A percentile compares a stretch with the other conserved stretches of the same genome.
phyloP scores from a whole-genome alignment of 768 basidiomycete genomes.

The Coprinopsis sp. region DNA sequence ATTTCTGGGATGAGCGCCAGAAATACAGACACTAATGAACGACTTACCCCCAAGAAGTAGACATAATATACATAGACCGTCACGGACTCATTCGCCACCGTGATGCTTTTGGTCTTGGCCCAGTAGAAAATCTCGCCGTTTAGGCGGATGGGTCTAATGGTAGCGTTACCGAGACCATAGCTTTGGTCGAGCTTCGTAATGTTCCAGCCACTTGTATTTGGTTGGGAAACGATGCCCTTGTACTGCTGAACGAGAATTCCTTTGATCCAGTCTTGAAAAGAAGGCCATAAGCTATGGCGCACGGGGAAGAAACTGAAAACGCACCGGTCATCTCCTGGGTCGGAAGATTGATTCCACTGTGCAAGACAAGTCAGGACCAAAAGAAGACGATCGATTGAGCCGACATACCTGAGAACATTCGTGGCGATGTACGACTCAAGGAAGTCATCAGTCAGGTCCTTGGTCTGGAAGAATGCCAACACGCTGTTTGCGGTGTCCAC shows the following conservation, averaged over 20 bases:
- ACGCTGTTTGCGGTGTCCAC: neutral
- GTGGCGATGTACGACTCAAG: neutral
- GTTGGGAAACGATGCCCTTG: neutral
- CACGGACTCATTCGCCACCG: neutral
- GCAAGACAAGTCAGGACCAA: neutral
- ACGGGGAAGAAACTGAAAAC: neutral
- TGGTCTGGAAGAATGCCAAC: neutral
- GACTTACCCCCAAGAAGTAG: constrained; percentile 2
- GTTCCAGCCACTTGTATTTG: neutral
- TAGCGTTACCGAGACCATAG: neutral
- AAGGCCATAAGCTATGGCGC: too few relatives aligned
- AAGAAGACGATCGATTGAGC: neutral
- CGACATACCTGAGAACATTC: neutral
- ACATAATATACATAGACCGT: neutral
- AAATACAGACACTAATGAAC: too few relatives aligned
- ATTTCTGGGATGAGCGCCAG: neutral
- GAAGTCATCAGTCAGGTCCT: neutral
- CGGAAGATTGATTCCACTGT: neutral
- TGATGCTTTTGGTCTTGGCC: neutral
- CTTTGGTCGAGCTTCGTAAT: neutral
- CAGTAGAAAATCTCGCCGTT: neutral
- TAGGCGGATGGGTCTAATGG: neutral
- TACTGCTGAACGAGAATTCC: too few relatives aligned
- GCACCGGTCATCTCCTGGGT: neutral
- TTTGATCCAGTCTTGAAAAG: too few relatives aligned